phyloP scores from a whole-genome alignment of 805 yeast species.

The Candida patagonica region DNA sequence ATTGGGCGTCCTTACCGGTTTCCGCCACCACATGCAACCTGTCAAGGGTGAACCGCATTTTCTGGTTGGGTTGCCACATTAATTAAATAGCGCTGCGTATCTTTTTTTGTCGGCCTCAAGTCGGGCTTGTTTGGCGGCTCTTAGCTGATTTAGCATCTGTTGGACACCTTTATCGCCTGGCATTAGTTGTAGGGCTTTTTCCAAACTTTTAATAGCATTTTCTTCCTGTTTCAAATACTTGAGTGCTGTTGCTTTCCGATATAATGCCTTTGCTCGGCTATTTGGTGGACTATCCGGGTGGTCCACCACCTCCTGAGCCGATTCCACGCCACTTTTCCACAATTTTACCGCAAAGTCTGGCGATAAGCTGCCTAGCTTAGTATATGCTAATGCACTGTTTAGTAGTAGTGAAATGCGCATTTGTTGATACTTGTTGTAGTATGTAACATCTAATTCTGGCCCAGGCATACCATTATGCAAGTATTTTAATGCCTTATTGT shows the following conservation, averaged over 20 bases:
- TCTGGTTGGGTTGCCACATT: too few relatives aligned
- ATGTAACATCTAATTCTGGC: background rate
- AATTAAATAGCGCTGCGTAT: conserved; percentile 31
- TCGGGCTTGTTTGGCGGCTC: conserved; percentile 41
- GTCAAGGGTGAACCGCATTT: background rate
- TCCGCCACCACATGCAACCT: background rate
- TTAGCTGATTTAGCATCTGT: conserved; percentile 54
- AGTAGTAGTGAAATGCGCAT: background rate
- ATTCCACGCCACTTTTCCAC: background rate
- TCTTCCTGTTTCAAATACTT: conserved; percentile 56
- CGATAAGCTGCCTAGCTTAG: background rate
- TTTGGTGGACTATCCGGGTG: background rate
- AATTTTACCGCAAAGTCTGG: background rate
- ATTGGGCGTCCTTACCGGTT: too few relatives aligned
- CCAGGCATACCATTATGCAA: conserved; percentile 24
- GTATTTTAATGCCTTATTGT: conserved; percentile 61
- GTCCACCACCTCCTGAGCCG: background rate
- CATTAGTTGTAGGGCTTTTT: conserved; percentile 51
- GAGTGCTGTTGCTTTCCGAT: conserved; percentile 76
- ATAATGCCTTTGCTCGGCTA: conserved; percentile 63
- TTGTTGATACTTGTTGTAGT: background rate
- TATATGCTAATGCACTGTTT: background rate
- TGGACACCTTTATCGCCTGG: conserved; percentile 67
- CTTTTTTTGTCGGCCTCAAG: conserved; percentile 36
- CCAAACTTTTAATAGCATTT: conserved; percentile 55